These are phyloP conservation scores for Zasmidium angulare DNA, from an alignment of 2,329 filamentous ascomycete genomes.

Conservation along the genomic window DNA sequence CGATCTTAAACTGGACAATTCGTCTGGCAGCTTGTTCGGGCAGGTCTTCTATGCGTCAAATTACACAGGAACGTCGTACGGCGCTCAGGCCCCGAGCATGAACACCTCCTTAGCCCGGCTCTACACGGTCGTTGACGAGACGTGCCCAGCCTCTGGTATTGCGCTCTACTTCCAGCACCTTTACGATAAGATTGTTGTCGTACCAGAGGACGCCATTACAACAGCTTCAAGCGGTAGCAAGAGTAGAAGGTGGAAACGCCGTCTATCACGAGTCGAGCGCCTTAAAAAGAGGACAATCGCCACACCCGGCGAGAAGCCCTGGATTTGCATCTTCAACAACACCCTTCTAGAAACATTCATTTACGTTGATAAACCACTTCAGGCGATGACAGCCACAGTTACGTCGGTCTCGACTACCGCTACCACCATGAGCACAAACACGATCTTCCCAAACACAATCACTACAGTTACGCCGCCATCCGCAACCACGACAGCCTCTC, in stretches of 20 bases:
- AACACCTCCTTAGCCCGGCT: constrained; percentile 44
- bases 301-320: constrained; percentile 56
- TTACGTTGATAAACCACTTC: constrained; percentile 51
- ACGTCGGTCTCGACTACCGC: too few relatives aligned
- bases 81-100: constrained; percentile 54
- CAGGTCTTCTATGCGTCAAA: too few relatives aligned
- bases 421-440: too few relatives aligned
- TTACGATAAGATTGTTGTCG: not conserved
- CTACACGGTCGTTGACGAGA: constrained; percentile 20
- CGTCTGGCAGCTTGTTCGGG: not conserved
- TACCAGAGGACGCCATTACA: not conserved
- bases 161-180: not conserved
- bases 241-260: too few relatives aligned
- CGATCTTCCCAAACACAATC: not conserved
- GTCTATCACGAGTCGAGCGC: not conserved
- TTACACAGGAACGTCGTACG: constrained; percentile 49
- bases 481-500: not conserved
- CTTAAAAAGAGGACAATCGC: not conserved
- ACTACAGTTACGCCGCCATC: constrained; percentile 2
- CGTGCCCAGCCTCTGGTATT: not conserved
- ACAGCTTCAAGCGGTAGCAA: too few relatives aligned
- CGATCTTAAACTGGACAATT: not conserved
- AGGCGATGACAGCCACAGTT: constrained; percentile 1
- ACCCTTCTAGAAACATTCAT: constrained; percentile 67
- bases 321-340: constrained; percentile 69